Base-by-base conservation (phyloP, 495 filamentous ascomycete genomes). In the Penicillium arizonense region DNA sequence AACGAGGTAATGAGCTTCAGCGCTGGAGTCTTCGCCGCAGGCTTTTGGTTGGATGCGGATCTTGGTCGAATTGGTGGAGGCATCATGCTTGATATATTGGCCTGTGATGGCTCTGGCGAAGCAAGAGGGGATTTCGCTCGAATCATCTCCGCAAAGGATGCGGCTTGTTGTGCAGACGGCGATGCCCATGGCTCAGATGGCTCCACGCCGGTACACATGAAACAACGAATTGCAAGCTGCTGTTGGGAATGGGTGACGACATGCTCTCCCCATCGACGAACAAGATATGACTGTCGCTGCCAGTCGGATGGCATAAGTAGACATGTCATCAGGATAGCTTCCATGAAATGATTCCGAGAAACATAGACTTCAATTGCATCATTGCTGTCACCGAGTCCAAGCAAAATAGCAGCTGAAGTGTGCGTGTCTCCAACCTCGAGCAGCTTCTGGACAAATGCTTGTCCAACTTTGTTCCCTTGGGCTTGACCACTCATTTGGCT, bases 351-450 rank as follows among this genome's bases (percentile, higher is more conserved):
- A 62, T 87, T 90, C 53, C 90, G 90, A 16, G 93, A 96, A 32
- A 97, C 84, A 65, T 98, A 98, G 32, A 97, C 88, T 65, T 97
- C 94, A 54, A 98, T 88, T 0, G 95, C 94, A 68, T 97, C 95
- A 58, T 96, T 93, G 56, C 86, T 81, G 59, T 97, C 93, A 7
- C 91, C 95, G 61, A 98, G 81, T 13, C 91, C 93, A 13, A 98
- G 83, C 53, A 97, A 80, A 55, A 96, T 90, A 8, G 95, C 89
- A 21, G 90, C 90, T 8, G 95, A 88, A 0, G 90, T 89, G 63
- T 98, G 94, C 2, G 97, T 79, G 59, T 98, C 94, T 36, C 90
- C 91, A 57, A 86, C 86, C 64, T 96, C 90, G 7, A 97, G 77
- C 4, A 97, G 72, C 50, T 91, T 85, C 75, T 96, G 90, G 18